Base-by-base conservation (phyloP, 352 stramenopile genomes). In the Globisporangium apiculatum region DNA sequence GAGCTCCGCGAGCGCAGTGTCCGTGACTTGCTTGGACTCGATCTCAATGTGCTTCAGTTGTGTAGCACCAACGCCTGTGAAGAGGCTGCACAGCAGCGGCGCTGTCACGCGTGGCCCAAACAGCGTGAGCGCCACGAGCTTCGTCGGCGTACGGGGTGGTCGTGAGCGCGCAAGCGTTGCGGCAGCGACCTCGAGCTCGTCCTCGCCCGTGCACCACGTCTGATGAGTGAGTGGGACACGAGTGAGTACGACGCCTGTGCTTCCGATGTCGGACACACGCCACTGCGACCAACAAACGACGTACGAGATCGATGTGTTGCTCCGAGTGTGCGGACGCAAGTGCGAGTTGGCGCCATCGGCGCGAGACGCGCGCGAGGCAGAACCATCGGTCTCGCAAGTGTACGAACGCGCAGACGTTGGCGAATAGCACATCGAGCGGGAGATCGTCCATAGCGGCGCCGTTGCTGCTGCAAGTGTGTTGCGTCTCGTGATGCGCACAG, bases 1-100 rank as follows among this genome's bases (percentile, higher is more conserved):
- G 45, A 93, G 65, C 4, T 67, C 51, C n/a, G 48, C 41, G 9
- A 93, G 66, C 12, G 72, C 66, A 0, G 57, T 40, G 53, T 88
- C 75, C 36, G 74, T 65, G 45, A 86, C 70, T 48, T 90, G 80
- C 67, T 86, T 93, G 45, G 80, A 91, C 62, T 93, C 83, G 51
- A 93, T 70, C 41, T 79, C 63, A 38, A 93, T 58, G 7, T 75
- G 63, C 35, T 56, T 63, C 5, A 91, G 52, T n/a, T 73, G 67
- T 11, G 55, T 35, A 9, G 37, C 58, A 7, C 64, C 71, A 8
- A 89, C 56, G 6, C 75, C 73, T 40, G 65, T 48, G 8, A 89
- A 59, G 24, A 91, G 56, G 10, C 72, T 54, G 18, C 58, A 52
- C 10, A 91, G 66, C 36, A 86, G 60, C 10, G 66, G 43, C n/a